Conservation (phyloP, 345 rosid genomes). For the Lepidium didymum region DNA sequence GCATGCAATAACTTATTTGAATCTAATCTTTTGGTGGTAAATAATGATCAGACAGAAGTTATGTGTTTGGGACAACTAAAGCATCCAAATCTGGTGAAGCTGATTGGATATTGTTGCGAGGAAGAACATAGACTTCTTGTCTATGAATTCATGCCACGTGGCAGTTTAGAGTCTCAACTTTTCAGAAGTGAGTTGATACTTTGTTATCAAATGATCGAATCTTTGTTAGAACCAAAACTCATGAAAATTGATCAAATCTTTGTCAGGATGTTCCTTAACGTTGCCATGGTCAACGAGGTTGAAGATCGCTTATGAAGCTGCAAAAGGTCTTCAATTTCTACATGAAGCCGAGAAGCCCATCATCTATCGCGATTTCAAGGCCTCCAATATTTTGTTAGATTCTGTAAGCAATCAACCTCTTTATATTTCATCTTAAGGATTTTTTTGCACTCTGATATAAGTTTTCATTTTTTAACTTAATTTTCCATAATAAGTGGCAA, state of each 20-base stretch:
- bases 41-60: constrained; percentile 57
- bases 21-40: neutral
- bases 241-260: neutral
- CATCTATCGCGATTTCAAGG: constrained; percentile 80
- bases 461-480: too few relatives aligned
- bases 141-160: constrained; percentile 88
- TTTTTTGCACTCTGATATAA: too few relatives aligned
- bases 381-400: constrained; percentile 77
- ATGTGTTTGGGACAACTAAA: constrained; percentile 71
- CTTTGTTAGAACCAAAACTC: neutral
- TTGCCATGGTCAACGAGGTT: constrained; percentile 75
- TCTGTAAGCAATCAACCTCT: constrained; percentile 37
- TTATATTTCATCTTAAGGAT: neutral
- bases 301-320: constrained; percentile 82
- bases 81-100: constrained; percentile 74
- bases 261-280: constrained; percentile 55
- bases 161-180: constrained; percentile 83
- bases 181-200: constrained; percentile 54
- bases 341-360: constrained; percentile 81
- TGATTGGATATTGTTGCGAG: constrained; percentile 75
- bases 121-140: constrained; percentile 77
- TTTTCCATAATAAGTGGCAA: too few relatives aligned
- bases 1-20: neutral
- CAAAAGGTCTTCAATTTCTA: constrained; percentile 75
- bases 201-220: neutral